These are phyloP conservation scores for Allium cepa DNA, from an alignment of 106 monocot genomes.

Conservation along the genomic window DNA sequence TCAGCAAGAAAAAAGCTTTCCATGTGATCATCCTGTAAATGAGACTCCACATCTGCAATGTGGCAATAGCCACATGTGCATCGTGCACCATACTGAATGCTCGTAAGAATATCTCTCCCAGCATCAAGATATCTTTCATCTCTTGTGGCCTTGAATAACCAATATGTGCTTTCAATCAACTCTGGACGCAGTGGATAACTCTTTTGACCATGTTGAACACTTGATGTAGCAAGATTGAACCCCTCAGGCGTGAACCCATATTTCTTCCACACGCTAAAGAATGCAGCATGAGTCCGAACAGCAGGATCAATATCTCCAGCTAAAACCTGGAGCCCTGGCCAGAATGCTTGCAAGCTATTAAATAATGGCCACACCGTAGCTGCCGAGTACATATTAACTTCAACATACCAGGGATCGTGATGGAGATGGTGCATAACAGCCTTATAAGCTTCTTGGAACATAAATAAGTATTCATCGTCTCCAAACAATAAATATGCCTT, in stretches of 20 bases:
- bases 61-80: slow-evolving; percentile 99
- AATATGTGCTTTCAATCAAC: slow-evolving; percentile 95
- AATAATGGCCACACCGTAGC: slow-evolving; percentile 95
- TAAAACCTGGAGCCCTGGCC: slow-evolving; percentile 99
- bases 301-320: slow-evolving; percentile 97
- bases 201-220: slow-evolving; percentile 74
- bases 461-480: slow-evolving; percentile 93
- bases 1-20: slow-evolving; percentile 99
- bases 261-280: slow-evolving; percentile 97
- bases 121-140: slow-evolving; percentile 94
- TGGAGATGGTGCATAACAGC: slow-evolving; percentile 90
- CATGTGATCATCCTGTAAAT: slow-evolving; percentile 95
- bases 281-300: slow-evolving; percentile 89
- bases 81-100: slow-evolving; percentile 83
- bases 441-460: slow-evolving; percentile 97
- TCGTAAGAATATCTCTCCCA: slow-evolving; percentile 80
- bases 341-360: slow-evolving; percentile 97
- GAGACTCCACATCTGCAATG: slow-evolving; percentile 91
- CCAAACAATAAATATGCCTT: slow-evolving; percentile 98
- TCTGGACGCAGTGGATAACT: slow-evolving; percentile 97
- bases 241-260: slow-evolving; percentile 98
- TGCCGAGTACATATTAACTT: slow-evolving; percentile 98
- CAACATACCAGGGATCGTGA: slow-evolving; percentile 98
- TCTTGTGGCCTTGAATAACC: slow-evolving; percentile 93
- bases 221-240: slow-evolving; percentile 83